Conservation (phyloP, 306 rosid species). For the Echinosophora koreensis region DNA sequence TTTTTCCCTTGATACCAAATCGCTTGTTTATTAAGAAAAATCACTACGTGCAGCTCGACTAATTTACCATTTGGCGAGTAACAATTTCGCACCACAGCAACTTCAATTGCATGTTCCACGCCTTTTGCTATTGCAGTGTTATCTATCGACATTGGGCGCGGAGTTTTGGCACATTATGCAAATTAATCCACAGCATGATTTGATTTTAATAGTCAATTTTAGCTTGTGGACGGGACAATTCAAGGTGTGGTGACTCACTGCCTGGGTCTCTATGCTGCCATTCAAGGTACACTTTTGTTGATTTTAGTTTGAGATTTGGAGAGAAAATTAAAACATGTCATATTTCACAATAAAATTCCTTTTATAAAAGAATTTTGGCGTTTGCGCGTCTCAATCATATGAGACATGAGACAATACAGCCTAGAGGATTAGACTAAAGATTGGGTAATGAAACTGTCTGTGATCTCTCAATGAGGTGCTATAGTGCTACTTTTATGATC, state of each 20-base stretch:
- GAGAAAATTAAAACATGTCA: constrained; percentile 26
- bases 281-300: constrained; percentile 1
- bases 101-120: not conserved
- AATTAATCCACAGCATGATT: not conserved
- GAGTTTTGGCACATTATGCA: constrained; percentile 19
- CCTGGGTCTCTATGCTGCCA: constrained; percentile 28
- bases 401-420: constrained; percentile 40
- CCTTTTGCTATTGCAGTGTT: constrained; percentile 13
- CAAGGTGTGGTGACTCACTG: constrained; percentile 54
- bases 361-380: not conserved
- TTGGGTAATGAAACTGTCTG: not conserved
- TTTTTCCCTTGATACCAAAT: too few species aligned
- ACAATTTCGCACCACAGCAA: too few species aligned
- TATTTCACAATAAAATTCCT: not conserved
- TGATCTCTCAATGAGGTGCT: not conserved
- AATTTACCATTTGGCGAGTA: too few species aligned
- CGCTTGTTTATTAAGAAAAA: too few species aligned
- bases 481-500: constrained; percentile 28
- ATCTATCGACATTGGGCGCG: not conserved
- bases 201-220: not conserved
- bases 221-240: constrained; percentile 48
- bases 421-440: constrained; percentile 37
- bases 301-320: not conserved
- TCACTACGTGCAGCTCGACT: too few species aligned
- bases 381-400: constrained; percentile 16